Percentiles rank a stretch among this genome's conserved stretches.
Conservation (phyloP, 1,284 basidiomycete species). For the Crocinoboletus sp. region DNA sequence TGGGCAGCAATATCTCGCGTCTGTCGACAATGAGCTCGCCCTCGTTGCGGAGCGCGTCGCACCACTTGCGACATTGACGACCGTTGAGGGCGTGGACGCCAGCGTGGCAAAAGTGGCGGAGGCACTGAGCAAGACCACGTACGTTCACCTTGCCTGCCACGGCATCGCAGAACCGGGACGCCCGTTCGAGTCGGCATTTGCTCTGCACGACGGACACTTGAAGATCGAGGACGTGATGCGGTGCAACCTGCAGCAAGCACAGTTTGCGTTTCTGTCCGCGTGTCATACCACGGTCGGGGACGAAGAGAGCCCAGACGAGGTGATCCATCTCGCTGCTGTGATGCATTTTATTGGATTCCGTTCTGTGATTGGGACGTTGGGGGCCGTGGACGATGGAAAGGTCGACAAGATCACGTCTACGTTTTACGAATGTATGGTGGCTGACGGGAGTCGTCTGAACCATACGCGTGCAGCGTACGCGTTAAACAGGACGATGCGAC, state of each 20-base stretch:
- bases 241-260: background rate
- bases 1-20: background rate
- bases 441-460: background rate
- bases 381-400: background rate
- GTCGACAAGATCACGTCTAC: background rate
- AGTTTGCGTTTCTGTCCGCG: background rate
- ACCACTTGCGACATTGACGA: background rate
- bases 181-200: too few relatives aligned
- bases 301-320: background rate
- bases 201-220: too few relatives aligned
- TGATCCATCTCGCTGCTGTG: background rate
- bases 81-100: too few relatives aligned
- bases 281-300: background rate
- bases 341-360: background rate
- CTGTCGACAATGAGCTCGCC: constrained; percentile 2
- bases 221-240: background rate
- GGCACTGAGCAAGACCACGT: too few relatives aligned
- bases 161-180: too few relatives aligned
- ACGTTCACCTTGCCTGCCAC: too few relatives aligned
- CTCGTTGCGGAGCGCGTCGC: background rate
- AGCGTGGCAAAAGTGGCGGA: too few relatives aligned
- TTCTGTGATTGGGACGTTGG: background rate
- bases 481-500: background rate
- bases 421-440: background rate
- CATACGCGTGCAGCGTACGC: too few relatives aligned